A percentile compares a stretch with the other conserved stretches of the same genome.
Conservation (phyloP, 352 stramenopile species). For the Globisporangium orthogonon region DNA sequence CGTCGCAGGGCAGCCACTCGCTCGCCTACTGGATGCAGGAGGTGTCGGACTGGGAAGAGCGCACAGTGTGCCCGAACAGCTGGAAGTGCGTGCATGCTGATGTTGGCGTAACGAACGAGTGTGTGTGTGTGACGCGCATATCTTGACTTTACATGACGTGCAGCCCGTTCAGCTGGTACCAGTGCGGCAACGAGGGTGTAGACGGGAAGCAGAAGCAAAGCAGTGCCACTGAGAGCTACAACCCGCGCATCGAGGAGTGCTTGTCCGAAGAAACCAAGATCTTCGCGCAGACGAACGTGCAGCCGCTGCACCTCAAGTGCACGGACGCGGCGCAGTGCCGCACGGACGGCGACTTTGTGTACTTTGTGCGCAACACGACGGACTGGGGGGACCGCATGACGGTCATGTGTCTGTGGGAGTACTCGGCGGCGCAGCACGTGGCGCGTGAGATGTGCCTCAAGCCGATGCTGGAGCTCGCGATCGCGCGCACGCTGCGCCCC, state of each 20-base stretch:
- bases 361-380: conserved; percentile 78
- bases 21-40: conserved; percentile 81
- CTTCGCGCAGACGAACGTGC: conserved; percentile 67
- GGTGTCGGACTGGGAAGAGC: conserved; percentile 76
- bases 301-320: conserved; percentile 64
- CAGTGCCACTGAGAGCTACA: conserved; percentile 30
- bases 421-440: conserved; percentile 37
- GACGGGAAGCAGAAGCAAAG: conserved; percentile 10
- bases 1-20: conserved; percentile 62
- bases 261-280: conserved; percentile 56
- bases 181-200: conserved; percentile 62
- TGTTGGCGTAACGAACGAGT: neutral
- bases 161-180: conserved; percentile 80
- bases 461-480: conserved; percentile 68
- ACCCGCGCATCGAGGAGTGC: conserved; percentile 48
- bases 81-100: conserved; percentile 42
- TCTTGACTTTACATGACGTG: conserved; percentile 3
- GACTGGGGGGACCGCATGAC: conserved; percentile 82
- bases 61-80: conserved; percentile 72
- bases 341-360: conserved; percentile 50
- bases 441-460: conserved; percentile 58
- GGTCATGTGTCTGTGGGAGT: conserved; percentile 80
- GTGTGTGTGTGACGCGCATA: neutral
- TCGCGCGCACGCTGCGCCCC: conserved; percentile 51
- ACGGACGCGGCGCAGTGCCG: conserved; percentile 44